These are phyloP conservation scores for Cercospora berteroae DNA, from an alignment of 2,329 filamentous ascomycete species.

Conservation along the genomic window DNA sequence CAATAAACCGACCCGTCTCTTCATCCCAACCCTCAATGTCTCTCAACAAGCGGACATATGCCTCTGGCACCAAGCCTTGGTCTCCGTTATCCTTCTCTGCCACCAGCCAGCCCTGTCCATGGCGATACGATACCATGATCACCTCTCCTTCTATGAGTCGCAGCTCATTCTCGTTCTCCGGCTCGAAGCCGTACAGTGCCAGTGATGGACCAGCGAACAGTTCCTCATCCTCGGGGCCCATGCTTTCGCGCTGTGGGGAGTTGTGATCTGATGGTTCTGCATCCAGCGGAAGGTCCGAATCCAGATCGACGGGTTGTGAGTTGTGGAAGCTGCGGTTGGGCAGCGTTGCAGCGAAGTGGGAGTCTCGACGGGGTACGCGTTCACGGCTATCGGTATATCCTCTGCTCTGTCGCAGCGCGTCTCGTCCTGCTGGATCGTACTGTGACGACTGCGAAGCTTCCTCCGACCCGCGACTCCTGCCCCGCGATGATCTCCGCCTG, in stretches of 20 bases:
- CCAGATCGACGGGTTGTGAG: constrained; percentile 23
- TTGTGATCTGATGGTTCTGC: constrained; percentile 27
- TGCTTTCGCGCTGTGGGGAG: constrained; percentile 31
- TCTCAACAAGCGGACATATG: constrained; percentile 86
- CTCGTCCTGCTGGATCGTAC: constrained; percentile 34
- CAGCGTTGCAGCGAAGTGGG: constrained; percentile 49
- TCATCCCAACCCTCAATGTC: constrained; percentile 90
- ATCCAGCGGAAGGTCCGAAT: constrained; percentile 35
- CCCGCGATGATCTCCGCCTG: constrained; percentile 49
- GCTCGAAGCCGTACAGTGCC: constrained; percentile 88
- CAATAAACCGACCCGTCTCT: constrained; percentile 71
- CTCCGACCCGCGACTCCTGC: constrained; percentile 36
- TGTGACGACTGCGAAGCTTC: constrained; percentile 37
- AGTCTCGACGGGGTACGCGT: constrained; percentile 43
- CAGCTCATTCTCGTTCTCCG: constrained; percentile 95
- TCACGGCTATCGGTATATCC: constrained; percentile 30
- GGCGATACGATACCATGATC: constrained; percentile 92
- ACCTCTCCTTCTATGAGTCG: constrained; percentile 91
- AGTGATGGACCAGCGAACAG: constrained; percentile 97
- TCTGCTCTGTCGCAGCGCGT: constrained; percentile 34
- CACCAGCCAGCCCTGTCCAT: constrained; percentile 96
- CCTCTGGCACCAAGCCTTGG: constrained; percentile 91
- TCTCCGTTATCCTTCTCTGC: constrained; percentile 93
- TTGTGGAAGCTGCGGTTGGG: constrained; percentile 30
- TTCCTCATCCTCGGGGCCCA: constrained; percentile 72